Conservation (phyloP, 306 rosid species). For the Ormosia semicastrata region DNA sequence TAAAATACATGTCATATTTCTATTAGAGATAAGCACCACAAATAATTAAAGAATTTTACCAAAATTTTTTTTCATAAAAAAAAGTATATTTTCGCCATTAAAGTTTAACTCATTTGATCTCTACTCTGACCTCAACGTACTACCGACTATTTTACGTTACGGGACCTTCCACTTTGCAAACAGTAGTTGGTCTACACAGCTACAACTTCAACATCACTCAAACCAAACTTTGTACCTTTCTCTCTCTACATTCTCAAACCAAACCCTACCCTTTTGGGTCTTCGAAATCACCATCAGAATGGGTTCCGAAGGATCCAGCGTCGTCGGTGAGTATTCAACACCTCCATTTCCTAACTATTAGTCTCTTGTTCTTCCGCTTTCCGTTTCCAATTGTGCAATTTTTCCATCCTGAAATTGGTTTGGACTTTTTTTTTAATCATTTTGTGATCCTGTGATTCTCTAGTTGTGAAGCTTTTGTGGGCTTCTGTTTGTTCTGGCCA, state of each 20-base stretch:
- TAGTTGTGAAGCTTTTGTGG: neutral
- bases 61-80: too few species aligned
- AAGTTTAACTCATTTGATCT: too few species aligned
- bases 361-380: neutral
- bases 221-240: neutral
- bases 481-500: neutral
- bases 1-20: too few species aligned
- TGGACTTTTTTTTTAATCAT: neutral
- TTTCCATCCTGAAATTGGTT: neutral
- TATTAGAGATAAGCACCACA: too few species aligned
- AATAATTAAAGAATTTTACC: too few species aligned
- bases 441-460: neutral
- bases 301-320: constrained; percentile 66
- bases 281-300: constrained; percentile 25
- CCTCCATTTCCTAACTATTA: neutral
- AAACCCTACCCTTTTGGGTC: constrained; percentile 13
- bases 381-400: neutral
- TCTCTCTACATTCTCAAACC: constrained; percentile 1
- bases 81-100: too few species aligned
- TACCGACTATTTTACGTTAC: neutral
- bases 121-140: too few species aligned
- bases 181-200: neutral
- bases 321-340: constrained; percentile 50
- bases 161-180: neutral
- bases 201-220: neutral